Evolutionary conservation across 2,329 filamentous ascomycete genomes (phyloP).

Genomic region (Lizonia empirigonia): DNA sequence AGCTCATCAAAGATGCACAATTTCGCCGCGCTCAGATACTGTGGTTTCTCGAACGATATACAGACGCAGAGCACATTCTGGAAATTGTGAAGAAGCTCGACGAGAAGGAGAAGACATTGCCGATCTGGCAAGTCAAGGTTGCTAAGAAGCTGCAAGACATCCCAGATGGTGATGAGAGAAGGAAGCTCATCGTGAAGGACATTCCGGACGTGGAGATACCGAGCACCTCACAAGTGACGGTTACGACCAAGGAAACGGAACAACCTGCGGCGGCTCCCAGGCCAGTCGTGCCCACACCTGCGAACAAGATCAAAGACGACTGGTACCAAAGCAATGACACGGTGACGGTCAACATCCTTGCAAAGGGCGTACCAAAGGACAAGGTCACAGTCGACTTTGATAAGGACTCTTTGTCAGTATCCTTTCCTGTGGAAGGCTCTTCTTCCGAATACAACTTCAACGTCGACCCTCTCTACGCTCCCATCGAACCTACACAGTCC

Average conservation of each 20-base stretch:
- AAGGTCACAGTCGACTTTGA: conserved; percentile 60
- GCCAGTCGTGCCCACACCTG: conserved; percentile 49
- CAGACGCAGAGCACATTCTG: conserved; percentile 76
- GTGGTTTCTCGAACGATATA: conserved; percentile 71
- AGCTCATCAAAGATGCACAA: conserved; percentile 80
- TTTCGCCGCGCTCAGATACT: conserved; percentile 78
- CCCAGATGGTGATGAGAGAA: conserved; percentile 56
- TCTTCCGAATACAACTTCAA: conserved; percentile 64
- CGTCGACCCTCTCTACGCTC: conserved; percentile 69
- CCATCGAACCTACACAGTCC: conserved; percentile 66
- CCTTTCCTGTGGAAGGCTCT: conserved; percentile 62
- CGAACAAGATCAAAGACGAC: conserved; percentile 68
- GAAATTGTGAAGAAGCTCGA: conserved; percentile 61
- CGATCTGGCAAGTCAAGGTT: conserved; percentile 65
- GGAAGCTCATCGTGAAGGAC: conserved; percentile 51
- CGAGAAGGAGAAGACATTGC: conserved; percentile 57
- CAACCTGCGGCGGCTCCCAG: conserved; percentile 25
- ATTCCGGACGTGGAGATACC: conserved; percentile 58
- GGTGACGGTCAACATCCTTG: conserved; percentile 68
- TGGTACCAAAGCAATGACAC: conserved; percentile 70
- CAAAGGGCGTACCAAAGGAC: conserved; percentile 67
- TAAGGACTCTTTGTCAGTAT: conserved; percentile 57
- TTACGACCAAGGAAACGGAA: conserved; percentile 7
- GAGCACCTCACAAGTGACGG: conserved; percentile 30
- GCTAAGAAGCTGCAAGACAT: conserved; percentile 58